phyloP scores from a whole-genome alignment of 2,329 filamentous ascomycete genomes.

The Paramyrothecium roridum region DNA sequence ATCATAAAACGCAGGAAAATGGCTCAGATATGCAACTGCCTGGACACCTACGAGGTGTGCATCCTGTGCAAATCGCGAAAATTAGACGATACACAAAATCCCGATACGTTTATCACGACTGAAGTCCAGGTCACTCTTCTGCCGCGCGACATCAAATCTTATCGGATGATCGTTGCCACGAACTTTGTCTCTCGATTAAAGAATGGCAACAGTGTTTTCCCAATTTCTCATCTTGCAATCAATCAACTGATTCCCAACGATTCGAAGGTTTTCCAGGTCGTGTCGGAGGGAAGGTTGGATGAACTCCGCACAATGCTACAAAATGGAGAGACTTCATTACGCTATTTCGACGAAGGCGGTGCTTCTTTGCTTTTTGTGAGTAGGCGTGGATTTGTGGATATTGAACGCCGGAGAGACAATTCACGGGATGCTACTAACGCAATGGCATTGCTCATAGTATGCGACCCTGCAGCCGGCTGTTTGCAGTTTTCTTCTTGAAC shows the following conservation, averaged over 20 bases:
- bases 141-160: not conserved
- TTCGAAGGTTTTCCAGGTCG: not conserved
- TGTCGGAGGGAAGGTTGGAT: not conserved
- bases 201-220: not conserved
- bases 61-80: not conserved
- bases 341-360: constrained; percentile 1
- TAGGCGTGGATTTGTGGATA: too few relatives aligned
- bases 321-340: not conserved
- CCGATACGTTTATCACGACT: not conserved
- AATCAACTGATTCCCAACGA: not conserved
- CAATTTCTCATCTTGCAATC: constrained; percentile 3
- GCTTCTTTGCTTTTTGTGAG: constrained; percentile 1
- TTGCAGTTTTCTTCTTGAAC: not conserved
- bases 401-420: too few relatives aligned
- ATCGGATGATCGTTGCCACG: constrained; percentile 7
- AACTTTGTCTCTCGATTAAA: not conserved
- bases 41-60: not conserved
- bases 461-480: not conserved
- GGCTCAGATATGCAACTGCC: not conserved
- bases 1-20: not conserved
- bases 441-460: not conserved
- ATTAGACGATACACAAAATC: not conserved
- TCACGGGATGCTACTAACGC: not conserved
- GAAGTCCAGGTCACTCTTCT: constrained; percentile 3
- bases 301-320: not conserved